phyloP scores from a whole-genome alignment of 306 rosid species.

The Casuarina equisetifolia region DNA sequence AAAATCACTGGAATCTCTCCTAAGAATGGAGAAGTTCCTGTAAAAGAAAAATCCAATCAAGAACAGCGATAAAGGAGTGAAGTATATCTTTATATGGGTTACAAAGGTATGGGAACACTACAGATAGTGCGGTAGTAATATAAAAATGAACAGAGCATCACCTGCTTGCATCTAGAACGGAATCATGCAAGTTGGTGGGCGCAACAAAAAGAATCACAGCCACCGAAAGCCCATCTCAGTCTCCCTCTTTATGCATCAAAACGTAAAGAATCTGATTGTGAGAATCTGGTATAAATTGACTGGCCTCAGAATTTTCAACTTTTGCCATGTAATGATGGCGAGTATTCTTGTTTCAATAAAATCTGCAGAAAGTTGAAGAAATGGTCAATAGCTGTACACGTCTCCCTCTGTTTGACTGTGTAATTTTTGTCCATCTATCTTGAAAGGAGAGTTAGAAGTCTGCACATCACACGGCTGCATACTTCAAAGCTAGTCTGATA shows the following conservation, averaged over 20 bases:
- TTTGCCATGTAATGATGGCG: constrained; percentile 29
- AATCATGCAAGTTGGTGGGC: constrained; percentile 69
- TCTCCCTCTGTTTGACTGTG: constrained; percentile 19
- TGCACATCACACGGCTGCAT: constrained; percentile 30
- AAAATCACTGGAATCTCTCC: no score
- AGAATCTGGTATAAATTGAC: constrained; percentile 70
- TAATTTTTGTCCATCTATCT: constrained; percentile 28
- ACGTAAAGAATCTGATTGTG: constrained; percentile 53
- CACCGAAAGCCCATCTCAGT: constrained; percentile 49
- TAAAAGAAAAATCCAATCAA: no score
- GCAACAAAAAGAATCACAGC: constrained; percentile 49
- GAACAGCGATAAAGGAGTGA: no score
- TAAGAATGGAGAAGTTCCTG: no score
- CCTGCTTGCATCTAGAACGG: constrained; percentile 34
- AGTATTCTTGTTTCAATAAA: constrained; percentile 43
- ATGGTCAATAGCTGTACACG: constrained; percentile 45
- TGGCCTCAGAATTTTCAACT: constrained; percentile 31
- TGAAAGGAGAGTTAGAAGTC: constrained; percentile 15
- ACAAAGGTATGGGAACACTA: no score
- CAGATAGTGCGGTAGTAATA: no score
- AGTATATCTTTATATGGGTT: no score
- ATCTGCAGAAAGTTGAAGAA: constrained; percentile 31
- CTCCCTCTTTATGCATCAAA: constrained; percentile 40
- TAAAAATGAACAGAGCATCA: background rate
- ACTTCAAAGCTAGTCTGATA: constrained; percentile 22